These are phyloP conservation scores for Citrus reticulata DNA, from an alignment of 345 rosid genomes.

Conservation along the genomic window DNA sequence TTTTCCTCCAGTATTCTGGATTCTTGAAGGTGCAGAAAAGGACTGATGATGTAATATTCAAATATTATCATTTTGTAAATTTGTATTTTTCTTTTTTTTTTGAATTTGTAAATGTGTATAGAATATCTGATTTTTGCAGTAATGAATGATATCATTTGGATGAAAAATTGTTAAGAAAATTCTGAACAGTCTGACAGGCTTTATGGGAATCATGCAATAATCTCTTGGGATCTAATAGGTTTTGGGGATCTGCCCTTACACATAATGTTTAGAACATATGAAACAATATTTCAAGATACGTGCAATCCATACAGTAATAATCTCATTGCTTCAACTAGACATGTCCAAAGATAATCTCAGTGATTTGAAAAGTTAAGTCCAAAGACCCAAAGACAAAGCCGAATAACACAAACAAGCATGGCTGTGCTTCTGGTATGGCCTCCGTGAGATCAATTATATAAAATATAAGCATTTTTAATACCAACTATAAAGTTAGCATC, in stretches of 20 bases:
- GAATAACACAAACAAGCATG: neutral
- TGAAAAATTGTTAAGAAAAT: neutral
- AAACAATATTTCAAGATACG: neutral
- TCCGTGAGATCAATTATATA: neutral
- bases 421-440: neutral
- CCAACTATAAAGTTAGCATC: neutral
- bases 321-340: neutral
- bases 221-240: neutral
- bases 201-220: neutral
- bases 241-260: neutral
- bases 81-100: neutral
- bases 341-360: neutral
- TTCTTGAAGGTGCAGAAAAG: conserved; percentile 3
- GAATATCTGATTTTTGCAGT: neutral
- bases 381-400: neutral
- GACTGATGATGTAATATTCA: neutral
- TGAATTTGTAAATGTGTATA: neutral
- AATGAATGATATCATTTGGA: neutral
- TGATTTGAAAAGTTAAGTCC: neutral
- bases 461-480: too few species aligned
- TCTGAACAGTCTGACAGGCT: neutral
- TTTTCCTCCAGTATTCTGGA: neutral
- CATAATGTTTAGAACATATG: neutral
- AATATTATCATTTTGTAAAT: neutral
- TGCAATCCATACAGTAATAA: neutral